Conservation (phyloP, 2,329 filamentous ascomycete genomes). For the Camillea tinctor region DNA sequence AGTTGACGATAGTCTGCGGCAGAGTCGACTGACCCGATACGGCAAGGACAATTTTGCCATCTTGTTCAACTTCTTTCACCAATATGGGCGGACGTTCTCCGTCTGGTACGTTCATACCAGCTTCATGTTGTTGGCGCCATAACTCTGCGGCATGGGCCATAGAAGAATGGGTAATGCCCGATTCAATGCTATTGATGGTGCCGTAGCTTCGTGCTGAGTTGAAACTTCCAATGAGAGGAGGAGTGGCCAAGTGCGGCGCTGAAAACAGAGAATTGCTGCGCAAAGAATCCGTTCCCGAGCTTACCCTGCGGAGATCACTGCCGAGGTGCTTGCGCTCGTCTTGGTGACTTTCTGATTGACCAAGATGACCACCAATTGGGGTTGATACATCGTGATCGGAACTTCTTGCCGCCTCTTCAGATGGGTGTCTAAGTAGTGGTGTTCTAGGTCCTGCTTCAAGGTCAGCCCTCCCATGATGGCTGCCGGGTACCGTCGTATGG, state of each 20-base stretch:
- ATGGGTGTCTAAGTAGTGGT: slow-evolving; percentile 48
- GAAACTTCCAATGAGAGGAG: slow-evolving; percentile 72
- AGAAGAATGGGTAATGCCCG: slow-evolving; percentile 41
- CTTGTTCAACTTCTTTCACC: slow-evolving; percentile 87
- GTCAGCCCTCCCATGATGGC: slow-evolving; percentile 42
- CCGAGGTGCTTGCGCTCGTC: slow-evolving; percentile 48
- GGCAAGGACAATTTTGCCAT: slow-evolving; percentile 79
- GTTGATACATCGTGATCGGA: slow-evolving; percentile 29
- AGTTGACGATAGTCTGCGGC: slow-evolving; percentile 95
- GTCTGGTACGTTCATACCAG: slow-evolving; percentile 46
- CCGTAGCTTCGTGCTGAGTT: slow-evolving; percentile 56
- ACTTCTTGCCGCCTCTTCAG: slow-evolving; percentile 25
- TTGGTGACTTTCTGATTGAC: slow-evolving; percentile 15
- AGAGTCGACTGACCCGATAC: slow-evolving; percentile 93
- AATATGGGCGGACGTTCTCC: slow-evolving; percentile 71
- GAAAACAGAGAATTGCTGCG: slow-evolving; percentile 54
- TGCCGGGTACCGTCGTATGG: slow-evolving; percentile 35
- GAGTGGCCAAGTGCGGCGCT: slow-evolving; percentile 60
- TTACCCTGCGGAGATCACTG: slow-evolving; percentile 37
- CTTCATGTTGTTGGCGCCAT: slow-evolving; percentile 54
- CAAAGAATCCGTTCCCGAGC: slow-evolving; percentile 31
- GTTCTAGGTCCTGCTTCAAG: slow-evolving; percentile 38
- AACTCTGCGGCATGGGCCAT: slow-evolving; percentile 52
- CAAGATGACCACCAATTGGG: slow-evolving; percentile 12
- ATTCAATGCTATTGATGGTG: slow-evolving; percentile 51